phyloP scores from a whole-genome alignment of 805 yeast genomes.

The Pichia paraexigua region DNA sequence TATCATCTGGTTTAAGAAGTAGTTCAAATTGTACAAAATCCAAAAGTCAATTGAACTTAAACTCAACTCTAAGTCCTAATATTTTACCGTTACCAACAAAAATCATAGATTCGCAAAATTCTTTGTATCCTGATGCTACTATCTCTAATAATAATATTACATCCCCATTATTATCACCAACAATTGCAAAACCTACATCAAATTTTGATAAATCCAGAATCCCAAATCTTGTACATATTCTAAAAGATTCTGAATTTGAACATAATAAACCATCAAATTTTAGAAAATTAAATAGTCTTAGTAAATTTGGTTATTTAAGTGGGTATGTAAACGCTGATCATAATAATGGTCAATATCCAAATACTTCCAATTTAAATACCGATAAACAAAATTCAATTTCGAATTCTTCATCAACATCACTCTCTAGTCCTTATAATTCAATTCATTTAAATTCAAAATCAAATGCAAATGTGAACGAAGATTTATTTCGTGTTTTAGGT shows the following conservation, averaged over 20 bases:
- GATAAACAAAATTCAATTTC: neutral
- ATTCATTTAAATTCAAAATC: no score
- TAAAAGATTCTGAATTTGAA: neutral
- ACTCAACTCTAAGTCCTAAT: neutral
- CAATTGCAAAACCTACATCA: neutral
- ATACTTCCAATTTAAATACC: neutral
- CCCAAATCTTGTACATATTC: neutral
- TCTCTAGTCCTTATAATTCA: neutral
- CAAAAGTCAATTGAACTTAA: neutral
- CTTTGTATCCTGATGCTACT: neutral
- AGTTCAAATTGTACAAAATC: neutral
- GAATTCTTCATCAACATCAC: neutral
- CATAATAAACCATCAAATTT: neutral
- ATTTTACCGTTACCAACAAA: neutral
- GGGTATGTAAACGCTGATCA: neutral
- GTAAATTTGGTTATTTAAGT: neutral
- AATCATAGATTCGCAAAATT: neutral
- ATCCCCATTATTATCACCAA: neutral
- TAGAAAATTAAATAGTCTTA: neutral
- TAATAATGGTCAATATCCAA: neutral
- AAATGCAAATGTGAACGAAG: neutral
- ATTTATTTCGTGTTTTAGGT: slow-evolving; percentile 1
- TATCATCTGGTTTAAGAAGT: neutral
- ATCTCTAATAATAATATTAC: neutral
- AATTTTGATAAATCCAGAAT: neutral